phyloP scores from a whole-genome alignment of 2,329 filamentous ascomycete genomes.

The Gaeumannomyces tritici region DNA sequence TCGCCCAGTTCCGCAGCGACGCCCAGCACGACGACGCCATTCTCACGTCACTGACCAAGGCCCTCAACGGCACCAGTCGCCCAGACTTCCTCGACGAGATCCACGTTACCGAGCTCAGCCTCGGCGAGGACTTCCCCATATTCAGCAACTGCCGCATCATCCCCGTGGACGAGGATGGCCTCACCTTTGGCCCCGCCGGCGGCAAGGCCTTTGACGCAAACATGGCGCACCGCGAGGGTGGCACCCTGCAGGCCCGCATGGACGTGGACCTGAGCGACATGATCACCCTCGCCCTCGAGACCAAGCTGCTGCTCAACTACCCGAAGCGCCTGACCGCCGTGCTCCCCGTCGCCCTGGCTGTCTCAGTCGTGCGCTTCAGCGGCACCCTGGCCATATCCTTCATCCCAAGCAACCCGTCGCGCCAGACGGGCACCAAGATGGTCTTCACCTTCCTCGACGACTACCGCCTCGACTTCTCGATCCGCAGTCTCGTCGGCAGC shows the following conservation, averaged over 20 bases:
- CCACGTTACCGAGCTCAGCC: conserved; percentile 80
- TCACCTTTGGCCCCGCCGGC: conserved; percentile 34
- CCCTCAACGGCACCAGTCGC: conserved; percentile 77
- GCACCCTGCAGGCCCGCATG: conserved; percentile 84
- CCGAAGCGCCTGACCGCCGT: conserved; percentile 83
- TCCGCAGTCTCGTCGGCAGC: conserved; percentile 69
- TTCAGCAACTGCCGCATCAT: conserved; percentile 98
- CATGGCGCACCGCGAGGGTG: conserved; percentile 48
- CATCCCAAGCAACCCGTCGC: conserved; percentile 63
- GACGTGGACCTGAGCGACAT: conserved; percentile 95
- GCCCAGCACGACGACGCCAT: conserved; percentile 89
- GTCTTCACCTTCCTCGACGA: conserved; percentile 91
- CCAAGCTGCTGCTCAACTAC: conserved; percentile 88
- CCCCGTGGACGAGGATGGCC: conserved; percentile 72
- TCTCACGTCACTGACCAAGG: conserved; percentile 70
- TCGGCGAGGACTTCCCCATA: conserved; percentile 96
- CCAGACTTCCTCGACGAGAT: conserved; percentile 93
- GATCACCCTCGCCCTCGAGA: conserved; percentile 89
- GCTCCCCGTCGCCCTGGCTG: conserved; percentile 81
- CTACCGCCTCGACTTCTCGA: conserved; percentile 75
- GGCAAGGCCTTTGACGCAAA: conserved; percentile 42
- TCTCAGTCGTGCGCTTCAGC: conserved; percentile 88
- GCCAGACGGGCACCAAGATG: conserved; percentile 73
- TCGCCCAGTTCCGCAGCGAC: conserved; percentile 88
- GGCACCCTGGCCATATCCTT: conserved; percentile 91